These are phyloP conservation scores for Rhodotorula babjevae DNA, from an alignment of 768 basidiomycete species.

Conservation along the genomic window DNA sequence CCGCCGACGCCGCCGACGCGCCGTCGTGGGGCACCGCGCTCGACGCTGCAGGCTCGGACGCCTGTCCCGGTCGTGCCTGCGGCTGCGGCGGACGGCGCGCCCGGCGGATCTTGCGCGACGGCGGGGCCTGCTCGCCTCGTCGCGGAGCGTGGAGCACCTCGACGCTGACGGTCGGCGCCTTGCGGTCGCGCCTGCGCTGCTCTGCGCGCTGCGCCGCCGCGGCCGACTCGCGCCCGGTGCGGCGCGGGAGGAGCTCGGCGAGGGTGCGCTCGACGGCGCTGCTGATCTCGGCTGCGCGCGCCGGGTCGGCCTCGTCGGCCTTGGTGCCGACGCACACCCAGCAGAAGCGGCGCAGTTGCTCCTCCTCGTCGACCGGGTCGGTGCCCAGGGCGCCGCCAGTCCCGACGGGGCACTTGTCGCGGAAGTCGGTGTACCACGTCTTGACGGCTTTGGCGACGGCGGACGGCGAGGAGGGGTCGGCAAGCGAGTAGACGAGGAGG, in stretches of 20 bases:
- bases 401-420: conserved; percentile 60
- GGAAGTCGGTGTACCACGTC: conserved; percentile 78
- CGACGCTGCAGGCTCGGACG: no score
- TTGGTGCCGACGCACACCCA: conserved; percentile 72
- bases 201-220: background rate
- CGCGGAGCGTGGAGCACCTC: background rate
- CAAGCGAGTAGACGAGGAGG: conserved; percentile 75
- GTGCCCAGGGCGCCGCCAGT: conserved; percentile 44
- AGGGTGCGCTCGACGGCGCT: background rate
- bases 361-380: conserved; percentile 34
- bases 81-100: background rate
- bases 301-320: conserved; percentile 54
- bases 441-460: conserved; percentile 57
- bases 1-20: background rate
- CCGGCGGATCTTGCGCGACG: background rate
- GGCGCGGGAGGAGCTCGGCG: background rate
- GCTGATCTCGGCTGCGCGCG: background rate
- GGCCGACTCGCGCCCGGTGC: no score
- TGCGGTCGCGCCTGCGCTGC: background rate
- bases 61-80: background rate
- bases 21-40: no score
- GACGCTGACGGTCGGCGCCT: background rate
- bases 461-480: conserved; percentile 48
- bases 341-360: conserved; percentile 58
- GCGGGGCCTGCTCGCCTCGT: background rate